Evolutionary conservation across 768 basidiomycete genomes (phyloP), one percentile per base, ranked within the genome.

Genomic region (Auricularia auricula-judae): DNA sequence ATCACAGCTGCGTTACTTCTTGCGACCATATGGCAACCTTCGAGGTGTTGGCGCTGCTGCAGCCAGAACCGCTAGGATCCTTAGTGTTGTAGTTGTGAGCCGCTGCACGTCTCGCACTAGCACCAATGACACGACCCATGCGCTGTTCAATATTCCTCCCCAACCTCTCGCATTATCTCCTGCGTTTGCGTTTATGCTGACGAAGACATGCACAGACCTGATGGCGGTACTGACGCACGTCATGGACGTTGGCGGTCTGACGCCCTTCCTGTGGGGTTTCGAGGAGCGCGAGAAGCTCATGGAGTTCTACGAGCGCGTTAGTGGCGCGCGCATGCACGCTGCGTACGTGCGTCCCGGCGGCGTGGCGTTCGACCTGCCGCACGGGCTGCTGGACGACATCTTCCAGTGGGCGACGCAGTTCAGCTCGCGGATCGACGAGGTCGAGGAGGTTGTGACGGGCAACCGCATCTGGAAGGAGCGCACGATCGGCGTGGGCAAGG

Each of bases 221-320:
- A 99, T 99, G 96, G 96, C 96, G 66, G 82, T 98, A 66, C 83
- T 99, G 51, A 91, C 95, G 1, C 93, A 95, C 75, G 88, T 91
- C 62, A 94, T 93, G 91, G 93, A 99, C 72, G 96, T 99, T 67
- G 96, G 96, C 74, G 96, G 93, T 65, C 84, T 99, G 10, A 99
- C 96, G 2, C 96, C 96, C 43, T 99, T 98, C 87, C 81, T 99
- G 36, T 99, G 96, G 94, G 96, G 96, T 70, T 98, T 98, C 81
- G 96, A 98, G 77, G 96, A 99, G 76, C 93, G 96, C 64, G 96
- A 98, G 79, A 99, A 99, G 81, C 86, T 98, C 67, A 98, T 98
- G 96, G 96, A 99, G 74, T 99, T 98, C 78, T 99, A 99, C 75
- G 96, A 99, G 77, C 93, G 96, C 64, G 96, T 98, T 47, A 98